phyloP scores from a whole-genome alignment of 495 filamentous ascomycete species.

The Tetracladium setigerum region DNA sequence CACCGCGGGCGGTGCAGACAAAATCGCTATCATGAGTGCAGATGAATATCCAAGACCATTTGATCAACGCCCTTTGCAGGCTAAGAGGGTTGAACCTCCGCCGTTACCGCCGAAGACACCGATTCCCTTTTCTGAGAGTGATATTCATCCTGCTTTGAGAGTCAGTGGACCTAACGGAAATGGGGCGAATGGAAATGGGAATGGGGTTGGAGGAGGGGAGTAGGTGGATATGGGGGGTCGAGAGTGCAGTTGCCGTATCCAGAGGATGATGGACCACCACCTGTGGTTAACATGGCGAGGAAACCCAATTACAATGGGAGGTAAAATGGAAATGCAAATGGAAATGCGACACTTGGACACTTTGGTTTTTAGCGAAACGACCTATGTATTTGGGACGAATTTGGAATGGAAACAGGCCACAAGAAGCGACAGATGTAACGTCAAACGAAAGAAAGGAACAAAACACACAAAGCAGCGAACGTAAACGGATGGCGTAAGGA shows the following conservation, averaged over 20 bases:
- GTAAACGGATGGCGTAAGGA: no score
- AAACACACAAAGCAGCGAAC: no score
- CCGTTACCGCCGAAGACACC: conserved; percentile 84
- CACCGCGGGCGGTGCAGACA: conserved; percentile 42
- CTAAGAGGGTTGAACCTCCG: conserved; percentile 53
- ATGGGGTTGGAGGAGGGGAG: neutral
- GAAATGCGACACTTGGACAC: no score
- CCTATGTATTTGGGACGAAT: no score
- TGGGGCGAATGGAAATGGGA: conserved; percentile 6
- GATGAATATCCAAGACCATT: conserved; percentile 47
- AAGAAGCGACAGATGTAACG: no score
- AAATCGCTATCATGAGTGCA: conserved; percentile 49
- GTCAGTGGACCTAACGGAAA: conserved; percentile 9
- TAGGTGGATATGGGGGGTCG: neutral
- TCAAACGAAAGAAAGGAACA: no score
- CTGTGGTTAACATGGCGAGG: conserved; percentile 71
- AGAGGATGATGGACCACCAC: conserved; percentile 71
- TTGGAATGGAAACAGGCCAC: no score
- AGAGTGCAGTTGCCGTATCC: conserved; percentile 61
- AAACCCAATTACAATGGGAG: conserved; percentile 62
- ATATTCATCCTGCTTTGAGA: no score
- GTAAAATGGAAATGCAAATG: neutral
- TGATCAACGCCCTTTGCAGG: conserved; percentile 22
- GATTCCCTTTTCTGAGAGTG: conserved; percentile 45
- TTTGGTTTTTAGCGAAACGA: no score